Conservation (phyloP, 1,284 basidiomycete genomes). For the Cutaneotrichosporon sp. region DNA sequence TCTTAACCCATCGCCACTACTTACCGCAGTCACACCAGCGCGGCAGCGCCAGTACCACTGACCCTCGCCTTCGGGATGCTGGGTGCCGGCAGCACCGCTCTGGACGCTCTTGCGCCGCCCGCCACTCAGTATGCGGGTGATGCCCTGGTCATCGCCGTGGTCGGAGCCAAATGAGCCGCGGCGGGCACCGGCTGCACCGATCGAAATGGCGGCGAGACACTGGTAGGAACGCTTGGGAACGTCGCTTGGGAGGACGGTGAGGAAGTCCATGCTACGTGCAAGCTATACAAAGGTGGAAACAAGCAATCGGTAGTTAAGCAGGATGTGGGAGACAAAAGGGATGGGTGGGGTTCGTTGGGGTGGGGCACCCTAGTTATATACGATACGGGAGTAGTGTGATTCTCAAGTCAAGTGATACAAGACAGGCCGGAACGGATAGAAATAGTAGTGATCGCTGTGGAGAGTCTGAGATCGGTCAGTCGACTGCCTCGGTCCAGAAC, state of each 20-base stretch:
- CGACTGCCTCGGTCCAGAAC: too few species aligned
- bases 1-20: constrained; percentile 6
- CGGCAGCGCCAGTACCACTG: constrained; percentile 45
- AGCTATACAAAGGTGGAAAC: neutral
- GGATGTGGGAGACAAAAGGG: neutral
- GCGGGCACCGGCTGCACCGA: constrained; percentile 20
- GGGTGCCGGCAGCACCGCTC: constrained; percentile 27
- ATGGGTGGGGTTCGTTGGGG: too few species aligned
- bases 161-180: constrained; percentile 28
- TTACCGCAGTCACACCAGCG: constrained; percentile 38
- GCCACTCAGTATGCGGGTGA: constrained; percentile 36
- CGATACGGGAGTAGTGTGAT: too few species aligned
- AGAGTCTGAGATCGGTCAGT: too few species aligned
- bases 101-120: constrained; percentile 25
- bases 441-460: too few species aligned
- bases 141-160: constrained; percentile 17
- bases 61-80: constrained; percentile 17
- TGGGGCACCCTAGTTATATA: too few species aligned
- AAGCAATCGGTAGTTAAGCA: neutral
- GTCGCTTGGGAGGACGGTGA: constrained; percentile 10
- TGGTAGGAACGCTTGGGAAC: constrained; percentile 37
- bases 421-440: too few species aligned
- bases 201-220: constrained; percentile 36
- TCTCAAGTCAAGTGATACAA: too few species aligned
- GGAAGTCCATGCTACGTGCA: constrained; percentile 33